Evolutionary conservation across 2,329 filamentous ascomycete species (phyloP), one percentile per base, ranked within the genome.

Genomic region (Colletotrichum chlorophyti): DNA sequence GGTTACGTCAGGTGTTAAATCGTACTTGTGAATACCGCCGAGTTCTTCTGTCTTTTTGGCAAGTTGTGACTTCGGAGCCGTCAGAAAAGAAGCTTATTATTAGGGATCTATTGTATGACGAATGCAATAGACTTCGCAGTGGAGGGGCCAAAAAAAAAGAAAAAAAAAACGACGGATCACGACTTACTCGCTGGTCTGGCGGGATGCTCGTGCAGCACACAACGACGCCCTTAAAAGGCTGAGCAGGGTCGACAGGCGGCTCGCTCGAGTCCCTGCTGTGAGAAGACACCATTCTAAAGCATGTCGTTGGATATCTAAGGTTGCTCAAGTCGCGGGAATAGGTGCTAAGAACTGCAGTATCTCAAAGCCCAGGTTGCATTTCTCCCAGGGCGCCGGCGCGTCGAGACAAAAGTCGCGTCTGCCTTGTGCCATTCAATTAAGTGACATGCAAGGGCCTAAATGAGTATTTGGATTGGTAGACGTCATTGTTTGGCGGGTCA

Each of bases 1-100:
- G 5, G 95, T 98, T 43, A 96, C 92, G 72, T 97, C 92, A 54
- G 91, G 91, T n/a, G 93, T 98, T 40, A 99, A 85, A 72, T 99
- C 93, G 73, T 93, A 90, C 67, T 91, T 93, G 80, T 96, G 91
- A 60, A 84, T 75, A 47, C 93, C 95, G 64, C 95, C 95, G 80
- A 99, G 92, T 70, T 97, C 86, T 63, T 80, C 75, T 15, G 91
- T 90, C 60, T 87, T 85, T 45, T 80, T 74, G 14, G 84, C 85
- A 45, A 92, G 80, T 51, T 85, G 79, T 38, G 76, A 75, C 81
- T 83, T 40, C 15, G 34, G 2, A 4, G 5, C 2, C n/a, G 31
- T 60, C n/a, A 60, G 14, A n/a, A 48, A n/a, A n/a, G n/a, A n/a
- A n/a, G n/a, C n/a, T n/a, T n/a, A n/a, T n/a, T n/a, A n/a, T n/a